A percentile compares a stretch with the other conserved stretches of the same genome.
Conservation (phyloP, 139 green algal genomes). For the Chlorella sp. region DNA sequence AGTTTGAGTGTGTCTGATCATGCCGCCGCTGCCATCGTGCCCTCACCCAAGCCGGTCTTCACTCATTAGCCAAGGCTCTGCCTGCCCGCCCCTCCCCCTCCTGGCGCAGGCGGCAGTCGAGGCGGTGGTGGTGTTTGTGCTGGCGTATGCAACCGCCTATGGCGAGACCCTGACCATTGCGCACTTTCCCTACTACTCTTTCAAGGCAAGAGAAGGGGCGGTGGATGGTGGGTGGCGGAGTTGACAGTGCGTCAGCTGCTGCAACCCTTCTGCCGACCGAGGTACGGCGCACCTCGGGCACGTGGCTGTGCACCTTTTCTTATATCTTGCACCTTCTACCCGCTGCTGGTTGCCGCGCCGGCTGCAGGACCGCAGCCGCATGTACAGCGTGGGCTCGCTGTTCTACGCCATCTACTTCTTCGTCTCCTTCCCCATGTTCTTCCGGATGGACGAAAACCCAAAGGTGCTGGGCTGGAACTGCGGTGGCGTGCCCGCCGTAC, state of each 20-base stretch:
- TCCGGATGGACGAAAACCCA: constrained; percentile 76
- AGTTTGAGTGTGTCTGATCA: too few species aligned
- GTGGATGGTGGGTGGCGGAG: too few species aligned
- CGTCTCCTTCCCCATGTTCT: constrained; percentile 94
- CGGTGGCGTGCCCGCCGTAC: too few species aligned
- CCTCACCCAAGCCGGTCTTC: not conserved
- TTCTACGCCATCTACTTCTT: constrained; percentile 99
- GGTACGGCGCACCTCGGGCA: too few species aligned
- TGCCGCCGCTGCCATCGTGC: not conserved
- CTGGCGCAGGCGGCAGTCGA: constrained; percentile 34
- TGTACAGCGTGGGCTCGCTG: constrained; percentile 93
- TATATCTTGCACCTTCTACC: too few species aligned
- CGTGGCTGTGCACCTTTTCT: too few species aligned
- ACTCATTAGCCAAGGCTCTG: too few species aligned
- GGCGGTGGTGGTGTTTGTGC: constrained; percentile 69
- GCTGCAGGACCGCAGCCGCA: constrained; percentile 47
- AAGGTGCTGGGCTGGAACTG: too few species aligned
- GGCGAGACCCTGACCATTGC: constrained; percentile 97
- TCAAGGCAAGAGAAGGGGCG: constrained; percentile 45
- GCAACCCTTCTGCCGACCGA: too few species aligned
- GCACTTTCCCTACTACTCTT: constrained; percentile 96
- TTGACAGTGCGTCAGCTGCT: not conserved
- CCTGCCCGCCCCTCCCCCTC: not conserved
- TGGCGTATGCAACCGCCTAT: constrained; percentile 93
- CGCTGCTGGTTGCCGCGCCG: too few species aligned